Conservation (phyloP, 2,329 filamentous ascomycete genomes). For the Tolypocladium tundrense region DNA sequence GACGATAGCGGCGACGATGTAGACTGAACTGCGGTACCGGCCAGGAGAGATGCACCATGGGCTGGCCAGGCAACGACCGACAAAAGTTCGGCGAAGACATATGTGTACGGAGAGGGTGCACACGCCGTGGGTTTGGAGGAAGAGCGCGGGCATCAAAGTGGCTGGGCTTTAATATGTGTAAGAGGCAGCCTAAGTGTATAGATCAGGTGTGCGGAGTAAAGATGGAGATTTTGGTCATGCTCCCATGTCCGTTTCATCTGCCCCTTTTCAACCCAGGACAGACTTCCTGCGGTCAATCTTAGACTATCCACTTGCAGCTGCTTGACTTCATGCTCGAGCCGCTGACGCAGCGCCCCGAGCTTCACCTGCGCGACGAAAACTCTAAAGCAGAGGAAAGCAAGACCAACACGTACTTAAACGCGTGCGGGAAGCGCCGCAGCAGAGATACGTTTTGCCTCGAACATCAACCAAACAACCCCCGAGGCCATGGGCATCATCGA, state of each 20-base stretch:
- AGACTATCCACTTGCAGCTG: not conserved
- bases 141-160: not conserved
- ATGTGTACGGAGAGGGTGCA: not conserved
- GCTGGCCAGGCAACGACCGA: not conserved
- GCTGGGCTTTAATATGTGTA: not conserved
- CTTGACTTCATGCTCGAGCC: not conserved
- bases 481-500: not conserved
- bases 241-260: not conserved
- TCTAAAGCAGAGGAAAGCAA: not conserved
- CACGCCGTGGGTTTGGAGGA: not conserved
- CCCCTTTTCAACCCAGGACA: not conserved
- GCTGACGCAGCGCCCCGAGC: not conserved
- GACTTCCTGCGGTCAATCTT: not conserved
- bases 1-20: conserved; percentile 20
- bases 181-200: not conserved
- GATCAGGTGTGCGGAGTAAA: not conserved
- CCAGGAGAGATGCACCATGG: not conserved
- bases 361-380: not conserved
- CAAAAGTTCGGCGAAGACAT: not conserved
- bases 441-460: not conserved
- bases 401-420: not conserved
- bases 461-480: not conserved
- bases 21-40: conserved; percentile 2
- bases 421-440: no score
- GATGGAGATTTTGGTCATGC: not conserved